Conservation (phyloP, 177 flowering plant species). For the Vitis hybrid region DNA sequence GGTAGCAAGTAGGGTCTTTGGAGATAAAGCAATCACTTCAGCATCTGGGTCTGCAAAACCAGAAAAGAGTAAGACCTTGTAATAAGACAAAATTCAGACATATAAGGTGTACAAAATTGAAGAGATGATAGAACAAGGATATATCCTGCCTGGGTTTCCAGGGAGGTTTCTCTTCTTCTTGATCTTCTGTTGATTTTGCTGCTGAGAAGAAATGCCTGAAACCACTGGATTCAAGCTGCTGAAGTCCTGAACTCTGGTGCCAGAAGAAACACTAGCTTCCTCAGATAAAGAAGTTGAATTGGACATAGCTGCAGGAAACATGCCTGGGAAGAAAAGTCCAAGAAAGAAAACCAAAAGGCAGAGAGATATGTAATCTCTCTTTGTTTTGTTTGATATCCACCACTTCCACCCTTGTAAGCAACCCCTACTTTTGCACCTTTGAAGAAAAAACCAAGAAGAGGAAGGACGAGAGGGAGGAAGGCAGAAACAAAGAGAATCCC, state of each 20-base stretch:
- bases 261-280: conserved; percentile 60
- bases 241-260: conserved; percentile 44
- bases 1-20: conserved; percentile 74
- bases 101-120: not conserved
- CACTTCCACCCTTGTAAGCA: not conserved
- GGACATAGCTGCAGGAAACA: conserved; percentile 58
- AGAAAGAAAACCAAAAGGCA: conserved; percentile 23
- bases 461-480: not conserved
- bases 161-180: conserved; percentile 86
- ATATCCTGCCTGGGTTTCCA: conserved; percentile 77
- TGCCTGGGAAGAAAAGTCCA: conserved; percentile 31
- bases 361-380: conserved; percentile 6
- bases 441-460: conserved; percentile 6
- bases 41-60: conserved; percentile 79
- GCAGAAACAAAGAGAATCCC: conserved; percentile 17
- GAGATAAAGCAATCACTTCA: conserved; percentile 90
- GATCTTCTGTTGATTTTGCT: conserved; percentile 38
- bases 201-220: conserved; percentile 29
- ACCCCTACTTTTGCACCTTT: conserved; percentile 4
- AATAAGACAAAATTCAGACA: not conserved
- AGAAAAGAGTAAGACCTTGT: conserved; percentile 1
- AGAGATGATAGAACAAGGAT: not conserved
- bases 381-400: conserved; percentile 6
- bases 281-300: conserved; percentile 74
- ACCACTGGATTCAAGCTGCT: conserved; percentile 38